Evolutionary conservation across 2,329 filamentous ascomycete genomes (phyloP), one percentile per base, ranked within the genome.

Genomic region (Sclerotinia minor): DNA sequence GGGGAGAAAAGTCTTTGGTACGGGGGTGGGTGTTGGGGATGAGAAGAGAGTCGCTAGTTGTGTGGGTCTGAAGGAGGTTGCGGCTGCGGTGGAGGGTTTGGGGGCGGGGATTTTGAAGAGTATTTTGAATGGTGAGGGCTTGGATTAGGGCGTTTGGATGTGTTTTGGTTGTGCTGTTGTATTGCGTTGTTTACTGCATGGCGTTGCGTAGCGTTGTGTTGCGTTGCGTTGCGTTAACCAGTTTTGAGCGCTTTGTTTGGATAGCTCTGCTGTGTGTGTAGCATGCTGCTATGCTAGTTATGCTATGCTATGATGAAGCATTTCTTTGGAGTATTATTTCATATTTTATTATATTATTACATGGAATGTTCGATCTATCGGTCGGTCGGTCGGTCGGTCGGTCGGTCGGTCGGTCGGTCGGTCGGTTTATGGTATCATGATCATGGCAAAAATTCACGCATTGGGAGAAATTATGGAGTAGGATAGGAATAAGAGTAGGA

Each of bases 1-100:
- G 65, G 84, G 86, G 1, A 84, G 87, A 72, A 85, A 85, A 73
- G 79, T 81, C 29, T 80, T 68, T 11, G 79, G n/a, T 74, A 76
- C 76, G 78, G 76, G 77, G 76, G 78, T 80, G 78, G 85, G 76
- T 75, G 82, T 79, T 70, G 81, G 82, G 1, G 92, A 97, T 72
- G 93, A 96, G 78, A 90, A 88, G 78, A 85, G 89, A 66, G 85
- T 96, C 59, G 89, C 90, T 3, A 93, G 92, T 79, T 91, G 87
- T 76, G 89, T 94, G 26, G 88, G 88, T n/a, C 89, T 92, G 76
- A 89, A 87, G 75, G 93, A 97, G 79, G 84, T 96, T 71, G 86
- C 89, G 72, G 84, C 84, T 67, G 88, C 91, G 65, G 85, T 92
- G 52, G 86, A 89, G 29, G 86, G 88, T 9, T 77, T 86, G 5